These are phyloP conservation scores for Pugionium dolabratum DNA, from an alignment of 345 rosid species.

Conservation along the genomic window DNA sequence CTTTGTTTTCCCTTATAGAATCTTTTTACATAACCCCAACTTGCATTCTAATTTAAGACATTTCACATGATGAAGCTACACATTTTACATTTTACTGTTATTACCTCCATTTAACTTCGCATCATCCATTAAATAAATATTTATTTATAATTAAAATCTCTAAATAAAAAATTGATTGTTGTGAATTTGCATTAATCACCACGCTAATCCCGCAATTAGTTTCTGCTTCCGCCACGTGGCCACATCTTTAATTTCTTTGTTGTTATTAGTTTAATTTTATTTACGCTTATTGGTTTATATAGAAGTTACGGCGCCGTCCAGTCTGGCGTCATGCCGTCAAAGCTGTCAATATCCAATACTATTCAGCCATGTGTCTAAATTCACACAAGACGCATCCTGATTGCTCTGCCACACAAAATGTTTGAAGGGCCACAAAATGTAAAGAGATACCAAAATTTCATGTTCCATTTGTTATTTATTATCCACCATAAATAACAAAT, in stretches of 20 bases:
- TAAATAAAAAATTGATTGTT: too few species aligned
- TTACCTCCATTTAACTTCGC: too few species aligned
- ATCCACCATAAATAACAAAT: too few species aligned
- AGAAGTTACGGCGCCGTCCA: conserved; percentile 38
- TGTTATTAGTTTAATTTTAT: background rate
- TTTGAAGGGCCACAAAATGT: conserved; percentile 15
- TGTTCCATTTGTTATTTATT: too few species aligned
- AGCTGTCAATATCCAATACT: conserved; percentile 31
- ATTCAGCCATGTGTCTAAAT: conserved; percentile 21
- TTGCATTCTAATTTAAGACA: conserved; percentile 37
- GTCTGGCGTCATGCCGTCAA: conserved; percentile 32
- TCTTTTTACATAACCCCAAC: conserved; percentile 35
- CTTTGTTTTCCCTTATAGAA: conserved; percentile 8
- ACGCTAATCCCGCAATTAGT: conserved; percentile 34
- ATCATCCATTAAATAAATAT: too few species aligned
- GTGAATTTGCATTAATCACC: background rate
- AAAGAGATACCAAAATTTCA: conserved; percentile 1
- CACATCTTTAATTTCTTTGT: background rate
- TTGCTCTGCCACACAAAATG: conserved; percentile 34
- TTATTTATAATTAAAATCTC: too few species aligned
- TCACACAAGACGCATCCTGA: background rate
- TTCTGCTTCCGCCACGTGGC: conserved; percentile 34
- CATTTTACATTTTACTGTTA: background rate
- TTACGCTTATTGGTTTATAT: conserved; percentile 13
- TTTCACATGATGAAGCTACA: conserved; percentile 23